Evolutionary conservation across 441 rosid genomes (phyloP), one percentile per base, ranked within the genome.

Genomic region (Gossypium aridum): DNA sequence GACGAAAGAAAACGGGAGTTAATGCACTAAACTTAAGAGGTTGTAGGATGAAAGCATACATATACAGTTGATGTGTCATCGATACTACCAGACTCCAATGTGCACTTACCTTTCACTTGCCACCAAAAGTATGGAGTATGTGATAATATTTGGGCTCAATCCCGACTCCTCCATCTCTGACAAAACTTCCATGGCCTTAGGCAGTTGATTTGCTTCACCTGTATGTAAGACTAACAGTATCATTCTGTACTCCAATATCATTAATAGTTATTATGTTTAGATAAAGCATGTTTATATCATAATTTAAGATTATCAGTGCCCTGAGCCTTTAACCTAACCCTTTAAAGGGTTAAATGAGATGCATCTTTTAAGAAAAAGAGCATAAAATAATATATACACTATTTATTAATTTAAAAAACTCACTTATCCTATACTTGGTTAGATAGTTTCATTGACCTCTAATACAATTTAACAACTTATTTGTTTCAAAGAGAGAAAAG

Each of bases 161-260:
- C 89, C 87, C 66, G 85, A 76, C 37, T 79, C 75, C 80, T 87
- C 87, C 86, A 94, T 92, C 79, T 94, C 98, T 56, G 86, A 82
- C 13, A 94, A 84, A 77, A 85, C 81, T 78, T 91, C 89, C 81
- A 91, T 83, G 69, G 97, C 96, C 87, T 81, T 89, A 28, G 86
- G 85, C 31, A 94, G 90, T 77, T 92, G 97, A 84, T 79, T 84
- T 76, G 97, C 97, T 80, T 87, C 90, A 86, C 98, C 98, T 92
- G 86, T 75, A 67, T 17, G 51, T 70, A 79, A 77, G 75, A 68
- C 76, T 70, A 10, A 67, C 75, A 39, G 26, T 72, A 74, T 83
- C 76, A 81, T 76, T 57, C 66, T 79, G 61, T 16, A 26, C 26
- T 72, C 31, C 69, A 67, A 69, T 59, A 75, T 39, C 75, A 37